Base-by-base conservation (phyloP, 495 filamentous ascomycete genomes). In the Ramalina intermedia region DNA sequence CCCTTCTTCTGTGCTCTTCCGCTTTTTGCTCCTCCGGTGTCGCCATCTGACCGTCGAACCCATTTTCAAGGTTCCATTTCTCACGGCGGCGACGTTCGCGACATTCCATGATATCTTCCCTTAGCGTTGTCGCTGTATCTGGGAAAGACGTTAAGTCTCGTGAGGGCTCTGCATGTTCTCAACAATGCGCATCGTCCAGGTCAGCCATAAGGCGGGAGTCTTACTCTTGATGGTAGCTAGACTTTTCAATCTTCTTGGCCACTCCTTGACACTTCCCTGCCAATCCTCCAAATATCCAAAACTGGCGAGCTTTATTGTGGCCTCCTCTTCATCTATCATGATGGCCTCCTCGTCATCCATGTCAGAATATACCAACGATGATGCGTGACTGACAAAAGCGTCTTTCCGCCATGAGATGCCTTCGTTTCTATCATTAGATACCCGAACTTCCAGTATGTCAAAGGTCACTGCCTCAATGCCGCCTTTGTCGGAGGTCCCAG, bases 391-490 rank as follows among this genome's bases (percentile, higher is more conserved):
- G 2, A 3, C 21, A 12, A 48, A 41, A 37, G 41, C 16, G 26
- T 48, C 27, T 20, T 41, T 1, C 2, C 39, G 29, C 21, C 33
- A 48, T 14, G 41, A n/a, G n/a, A n/a, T n/a, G n/a, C n/a, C n/a
- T n/a, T n/a, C n/a, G n/a, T n/a, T n/a, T n/a, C n/a, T n/a, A n/a
- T n/a, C n/a, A n/a, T n/a, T 51, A 11, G 47, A 40, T 43, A 42
- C 37, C 17, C 47, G 51, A 46, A 49, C 29, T 21, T 54, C 23
- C 7, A 57, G 44, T 11, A 57, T 43, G 14, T 57, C 55, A 33
- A 54, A 54, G 1, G 40, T 49, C 6, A 54, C 23, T 11, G 43
- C 38, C 14, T 54, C 41, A 2, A 29, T 5, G 33, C 49, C 26
- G 9, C 53, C 53, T 1, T 38, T 39, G 6, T 29, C 37, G 37